Evolutionary conservation across 805 yeast species (phyloP), one percentile per base, ranked within the genome.

Genomic region (Kuraishia floccosa): DNA sequence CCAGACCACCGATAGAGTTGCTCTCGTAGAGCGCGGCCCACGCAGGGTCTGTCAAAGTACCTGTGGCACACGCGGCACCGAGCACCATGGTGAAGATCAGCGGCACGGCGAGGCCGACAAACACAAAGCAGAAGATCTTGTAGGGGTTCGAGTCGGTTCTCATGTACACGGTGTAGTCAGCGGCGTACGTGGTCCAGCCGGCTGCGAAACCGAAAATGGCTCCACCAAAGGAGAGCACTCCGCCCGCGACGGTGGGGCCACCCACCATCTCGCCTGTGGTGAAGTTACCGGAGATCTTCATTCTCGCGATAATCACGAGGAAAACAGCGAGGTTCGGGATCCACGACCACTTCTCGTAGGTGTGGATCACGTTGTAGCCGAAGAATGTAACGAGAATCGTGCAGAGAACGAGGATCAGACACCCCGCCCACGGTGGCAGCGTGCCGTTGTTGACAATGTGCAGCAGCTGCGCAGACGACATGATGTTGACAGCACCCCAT

Each of bases 401-500:
- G 39, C 69, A 62, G 26, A 74, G 33, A 22, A 81, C 69, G 44
- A 87, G 60, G 35, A 87, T 68, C 31, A 87, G 46, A 55, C 93
- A 78, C 22, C 91, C 96, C 24, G 85, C 96, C 91, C 94, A 82
- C 24, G 89, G 81, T 25, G 96, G 96, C 42, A 79, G 60, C 30
- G 60, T 56, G 24, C 60, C 60, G 38, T 54, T 60, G 61, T 84
- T 84, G 37, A 87, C 78, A 49, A 80, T 72, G 56, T 78, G 75
- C 36, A 86, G 62, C 39, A 86, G 60, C 54, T 84, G 91, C 16
- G 95, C 94, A 22, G 91, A 75, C 19, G 86, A 80, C 72, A 86
- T 81, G 38, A 82, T 83, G 57, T 87, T 87, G 29, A 85, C 89
- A 7, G 94, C 84, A 56, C 91, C 82, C 96, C 96, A 87, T 44